These are phyloP conservation scores for Ceratocystis harringtonii DNA, from an alignment of 2,329 filamentous ascomycete genomes.

Conservation along the genomic window DNA sequence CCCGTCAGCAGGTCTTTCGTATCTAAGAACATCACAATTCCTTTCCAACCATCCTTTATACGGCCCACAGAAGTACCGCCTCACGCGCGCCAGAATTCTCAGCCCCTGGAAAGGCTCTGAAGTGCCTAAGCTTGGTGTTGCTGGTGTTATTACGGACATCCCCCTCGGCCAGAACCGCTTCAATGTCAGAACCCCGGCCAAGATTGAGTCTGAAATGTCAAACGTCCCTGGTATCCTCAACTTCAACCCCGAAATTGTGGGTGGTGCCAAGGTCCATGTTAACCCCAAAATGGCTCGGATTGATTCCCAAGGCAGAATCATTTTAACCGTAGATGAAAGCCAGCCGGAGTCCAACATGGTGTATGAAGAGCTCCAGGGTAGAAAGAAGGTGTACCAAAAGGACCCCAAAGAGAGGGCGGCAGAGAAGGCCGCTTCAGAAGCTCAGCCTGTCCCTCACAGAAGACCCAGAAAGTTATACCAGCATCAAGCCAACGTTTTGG, in stretches of 20 bases:
- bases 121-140: conserved; percentile 36
- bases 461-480: not conserved
- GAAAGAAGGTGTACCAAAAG: conserved; percentile 24
- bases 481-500: conserved; percentile 19
- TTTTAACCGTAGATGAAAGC: conserved; percentile 30
- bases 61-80: conserved; percentile 39
- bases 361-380: conserved; percentile 31
- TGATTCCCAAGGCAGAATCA: conserved; percentile 36
- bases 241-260: conserved; percentile 33
- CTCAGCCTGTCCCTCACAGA: not conserved
- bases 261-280: conserved; percentile 42
- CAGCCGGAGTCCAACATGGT: conserved; percentile 29
- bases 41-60: conserved; percentile 47
- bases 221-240: conserved; percentile 14
- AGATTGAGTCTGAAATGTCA: conserved; percentile 17
- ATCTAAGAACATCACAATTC: conserved; percentile 40
- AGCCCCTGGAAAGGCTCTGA: conserved; percentile 27
- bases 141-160: conserved; percentile 36
- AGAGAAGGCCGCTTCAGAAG: conserved; percentile 23
- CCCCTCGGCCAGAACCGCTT: conserved; percentile 31
- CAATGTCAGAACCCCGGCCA: conserved; percentile 22
- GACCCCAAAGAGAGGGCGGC: conserved; percentile 21
- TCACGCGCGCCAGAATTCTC: conserved; percentile 38
- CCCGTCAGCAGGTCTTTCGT: conserved; percentile 47
- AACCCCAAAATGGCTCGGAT: conserved; percentile 31